Base-by-base conservation (phyloP, 2,329 filamentous ascomycete species). In the Fusarium gaditjirri region DNA sequence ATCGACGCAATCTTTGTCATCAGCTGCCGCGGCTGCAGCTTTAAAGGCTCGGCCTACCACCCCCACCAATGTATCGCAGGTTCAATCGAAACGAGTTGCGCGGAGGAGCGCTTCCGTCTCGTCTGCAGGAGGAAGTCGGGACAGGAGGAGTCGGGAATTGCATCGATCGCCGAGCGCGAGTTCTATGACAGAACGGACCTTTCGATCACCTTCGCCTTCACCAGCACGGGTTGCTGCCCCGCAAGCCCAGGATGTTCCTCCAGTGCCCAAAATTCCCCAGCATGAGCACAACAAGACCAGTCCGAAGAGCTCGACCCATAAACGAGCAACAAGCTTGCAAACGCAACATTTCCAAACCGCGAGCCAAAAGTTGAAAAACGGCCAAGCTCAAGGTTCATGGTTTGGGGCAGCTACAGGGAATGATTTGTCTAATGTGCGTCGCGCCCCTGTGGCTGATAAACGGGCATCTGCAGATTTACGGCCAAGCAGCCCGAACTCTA, bases 101-200 rank as follows among this genome's bases (percentile, higher is more conserved):
- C 90, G 94, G 75, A 90, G 94, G 69, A 90, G 88, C 80, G 87
- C 87, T 56, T 97, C 94, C 2, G 83, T 88, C 44, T 93, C 93
- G 4, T 95, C 94, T 8, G 84, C 89, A 52, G 86, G 85, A 52
- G 86, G 85, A 39, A 89, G 87, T 71, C 83, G 81, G 53, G 81
- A 83, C 42, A 75, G 81, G 49, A 78, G 83, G 65, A 80, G 83
- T 73, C 74, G 81, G 72, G 83, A 84, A 57, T 83, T 95, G 68
- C 87, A 91, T 69, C 86, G 93, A 76, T 86, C 88, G 41, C 88
- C 86, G 61, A 97, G 95, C 82, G 88, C 88, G 33, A 88, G 90
- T 27, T 97, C 94, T 54, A 97, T 98, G 95, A 92, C 90, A 35
- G 93, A 95, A 80, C 90, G 95, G 64, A 95, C 94, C 2, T 97